Evolutionary conservation across 345 rosid genomes (phyloP).

Genomic region (Excoecaria agallocha): DNA sequence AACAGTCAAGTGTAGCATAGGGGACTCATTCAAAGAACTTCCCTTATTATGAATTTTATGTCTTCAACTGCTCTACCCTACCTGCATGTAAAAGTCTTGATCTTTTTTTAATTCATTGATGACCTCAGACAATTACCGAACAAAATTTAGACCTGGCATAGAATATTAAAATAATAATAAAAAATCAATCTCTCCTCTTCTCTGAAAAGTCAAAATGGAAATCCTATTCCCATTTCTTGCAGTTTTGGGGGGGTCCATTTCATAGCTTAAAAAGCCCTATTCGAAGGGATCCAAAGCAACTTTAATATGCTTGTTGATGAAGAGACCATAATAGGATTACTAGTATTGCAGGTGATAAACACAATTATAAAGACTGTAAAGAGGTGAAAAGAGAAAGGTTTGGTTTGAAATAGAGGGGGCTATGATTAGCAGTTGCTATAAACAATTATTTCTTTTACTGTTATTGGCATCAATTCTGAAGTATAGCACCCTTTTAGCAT

Average conservation of each 20-base stretch:
- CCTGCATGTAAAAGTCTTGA: background rate
- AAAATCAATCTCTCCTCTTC: background rate
- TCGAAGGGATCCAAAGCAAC: conserved; percentile 12
- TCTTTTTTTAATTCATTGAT: background rate
- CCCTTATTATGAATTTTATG: background rate
- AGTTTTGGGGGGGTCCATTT: conserved; percentile 8
- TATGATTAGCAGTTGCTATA: background rate
- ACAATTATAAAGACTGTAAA: background rate
- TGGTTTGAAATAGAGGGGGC: background rate
- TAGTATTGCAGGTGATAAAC: background rate
- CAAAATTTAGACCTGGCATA: background rate
- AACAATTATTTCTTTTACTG: background rate
- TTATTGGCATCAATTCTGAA: background rate
- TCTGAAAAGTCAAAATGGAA: background rate
- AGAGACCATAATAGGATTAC: background rate
- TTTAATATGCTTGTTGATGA: background rate
- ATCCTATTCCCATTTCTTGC: background rate
- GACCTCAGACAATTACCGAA: background rate
- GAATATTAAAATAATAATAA: background rate
- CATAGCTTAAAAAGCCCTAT: background rate
- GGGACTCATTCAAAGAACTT: background rate
- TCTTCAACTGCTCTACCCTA: background rate
- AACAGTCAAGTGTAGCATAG: background rate
- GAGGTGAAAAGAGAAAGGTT: background rate
- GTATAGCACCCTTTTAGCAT: background rate